These are phyloP conservation scores for Vanderwaltozyma polyspora DNA, from an alignment of 805 yeast species.

Conservation along the genomic window DNA sequence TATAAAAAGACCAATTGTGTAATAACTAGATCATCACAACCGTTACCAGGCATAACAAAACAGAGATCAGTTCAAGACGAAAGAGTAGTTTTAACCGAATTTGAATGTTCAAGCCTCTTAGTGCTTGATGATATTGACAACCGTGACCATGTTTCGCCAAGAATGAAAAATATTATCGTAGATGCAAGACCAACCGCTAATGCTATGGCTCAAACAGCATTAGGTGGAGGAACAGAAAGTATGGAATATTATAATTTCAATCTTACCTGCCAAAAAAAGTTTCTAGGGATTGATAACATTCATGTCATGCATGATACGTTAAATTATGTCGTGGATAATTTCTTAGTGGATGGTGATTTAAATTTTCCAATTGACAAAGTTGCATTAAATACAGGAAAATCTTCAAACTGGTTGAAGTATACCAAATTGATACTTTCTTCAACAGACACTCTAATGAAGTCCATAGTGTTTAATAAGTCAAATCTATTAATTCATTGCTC, in stretches of 20 bases:
- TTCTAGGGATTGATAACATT: slow-evolving; percentile 86
- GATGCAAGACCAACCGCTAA: slow-evolving; percentile 91
- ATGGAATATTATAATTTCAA: slow-evolving; percentile 71
- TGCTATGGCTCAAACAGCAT: slow-evolving; percentile 91
- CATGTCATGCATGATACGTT: slow-evolving; percentile 89
- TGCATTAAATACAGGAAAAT: slow-evolving; percentile 38
- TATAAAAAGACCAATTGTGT: slow-evolving; percentile 61
- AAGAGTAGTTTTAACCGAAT: slow-evolving; percentile 61
- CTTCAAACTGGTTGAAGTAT: slow-evolving; percentile 70
- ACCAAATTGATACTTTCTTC: slow-evolving; percentile 58
- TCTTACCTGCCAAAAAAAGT: slow-evolving; percentile 47
- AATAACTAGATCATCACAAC: slow-evolving; percentile 85
- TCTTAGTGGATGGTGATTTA: slow-evolving; percentile 58
- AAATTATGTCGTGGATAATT: slow-evolving; percentile 42
- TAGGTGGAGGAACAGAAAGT: slow-evolving; percentile 96
- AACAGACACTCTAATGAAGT: slow-evolving; percentile 65
- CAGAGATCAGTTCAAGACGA: slow-evolving; percentile 88
- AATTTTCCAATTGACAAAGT: slow-evolving; percentile 42
- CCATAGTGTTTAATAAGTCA: slow-evolving; percentile 72
- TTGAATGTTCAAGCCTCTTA: slow-evolving; percentile 37
- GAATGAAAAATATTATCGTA: slow-evolving; percentile 54
- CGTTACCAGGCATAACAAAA: slow-evolving; percentile 82
- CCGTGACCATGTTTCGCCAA: slow-evolving; percentile 1
- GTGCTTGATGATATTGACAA: slow-evolving; percentile 14
- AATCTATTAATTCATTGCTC: slow-evolving; percentile 88